phyloP scores from a whole-genome alignment of 75 land plant genomes.

The Picea glauca region DNA sequence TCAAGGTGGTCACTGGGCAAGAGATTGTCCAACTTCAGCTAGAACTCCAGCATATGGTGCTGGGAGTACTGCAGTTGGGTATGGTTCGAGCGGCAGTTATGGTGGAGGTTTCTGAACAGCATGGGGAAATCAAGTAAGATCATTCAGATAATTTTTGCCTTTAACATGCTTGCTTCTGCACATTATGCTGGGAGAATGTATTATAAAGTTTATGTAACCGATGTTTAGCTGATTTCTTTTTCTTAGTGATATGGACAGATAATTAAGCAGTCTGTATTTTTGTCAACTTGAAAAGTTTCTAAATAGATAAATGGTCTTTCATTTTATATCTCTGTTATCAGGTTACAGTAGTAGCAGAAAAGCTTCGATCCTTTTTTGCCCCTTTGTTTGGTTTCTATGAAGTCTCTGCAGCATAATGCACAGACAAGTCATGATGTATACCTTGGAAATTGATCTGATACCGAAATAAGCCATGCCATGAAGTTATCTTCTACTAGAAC shows the following conservation, averaged over 20 bases:
- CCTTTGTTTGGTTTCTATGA: background rate
- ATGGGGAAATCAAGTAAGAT: background rate
- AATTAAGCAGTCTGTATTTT: background rate
- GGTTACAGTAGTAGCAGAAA: background rate
- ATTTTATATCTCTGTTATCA: background rate
- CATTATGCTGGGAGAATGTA: background rate
- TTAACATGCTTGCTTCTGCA: background rate
- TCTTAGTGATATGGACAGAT: background rate
- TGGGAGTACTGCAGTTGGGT: background rate
- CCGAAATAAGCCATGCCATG: background rate
- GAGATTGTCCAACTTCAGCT: constrained; percentile 30
- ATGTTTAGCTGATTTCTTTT: background rate
- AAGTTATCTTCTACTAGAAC: background rate
- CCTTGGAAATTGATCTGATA: background rate
- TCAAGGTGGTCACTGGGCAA: constrained; percentile 48
- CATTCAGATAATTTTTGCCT: background rate
- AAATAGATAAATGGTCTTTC: background rate
- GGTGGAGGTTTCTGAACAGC: constrained; percentile 1
- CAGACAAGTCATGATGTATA: background rate
- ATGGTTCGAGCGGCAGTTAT: constrained; percentile 3
- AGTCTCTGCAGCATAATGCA: background rate
- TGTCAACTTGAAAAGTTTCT: background rate
- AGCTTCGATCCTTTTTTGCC: background rate
- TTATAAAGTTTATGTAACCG: background rate
- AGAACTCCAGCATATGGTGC: constrained; percentile 10